Base-by-base conservation (phyloP, 306 rosid genomes). In the Hippophae gyantsensis region DNA sequence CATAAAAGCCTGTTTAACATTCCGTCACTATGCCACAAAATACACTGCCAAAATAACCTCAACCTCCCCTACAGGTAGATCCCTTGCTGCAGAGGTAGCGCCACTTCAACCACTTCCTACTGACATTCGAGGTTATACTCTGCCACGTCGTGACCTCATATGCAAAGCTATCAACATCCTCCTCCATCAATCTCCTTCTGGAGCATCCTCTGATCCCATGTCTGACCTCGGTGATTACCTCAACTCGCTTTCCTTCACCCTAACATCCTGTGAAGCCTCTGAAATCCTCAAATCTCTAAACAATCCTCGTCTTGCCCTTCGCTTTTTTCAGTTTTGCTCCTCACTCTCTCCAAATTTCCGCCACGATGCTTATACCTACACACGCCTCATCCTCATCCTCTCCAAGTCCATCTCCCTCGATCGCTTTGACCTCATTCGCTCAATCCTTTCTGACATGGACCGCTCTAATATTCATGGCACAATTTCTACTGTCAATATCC, bases 21-120 rank as follows among this genome's bases (percentile, higher is more conserved):
- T 67, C 55, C 87, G 96, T 63, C 78, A 74, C 62, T 87, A 68
- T 18, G 85, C 79, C 71, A 92, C 96, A 0, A 85, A 78, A 63
- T 92, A 87, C 80, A 92, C 95, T 0, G 98, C 98, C 13, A 92
- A 81, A 56, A 74, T 92, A 47, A 85, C 81, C 54, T 83, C 95
- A 18, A 52, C 83, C 13, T 81, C 93, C 48, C 69, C 87, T 3
- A 80, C 81, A 0, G 96, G 98, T 0, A 83, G 83, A n/a, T 81
- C 86, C 26, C 69, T 92, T 9, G 78, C 93, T 7, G 98, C 79
- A 12, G 87, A 81, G 72, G 96, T 92, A 2, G 74, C 82, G 10
- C 73, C 81, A 0, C 86, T 82, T 0, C 72, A 73, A 2, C 78
- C 89, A 0, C 86, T 74, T 57, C 88, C 96, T 45, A 56, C 72